Conservation (phyloP, 345 rosid genomes). For the Hevea brasiliensis region DNA sequence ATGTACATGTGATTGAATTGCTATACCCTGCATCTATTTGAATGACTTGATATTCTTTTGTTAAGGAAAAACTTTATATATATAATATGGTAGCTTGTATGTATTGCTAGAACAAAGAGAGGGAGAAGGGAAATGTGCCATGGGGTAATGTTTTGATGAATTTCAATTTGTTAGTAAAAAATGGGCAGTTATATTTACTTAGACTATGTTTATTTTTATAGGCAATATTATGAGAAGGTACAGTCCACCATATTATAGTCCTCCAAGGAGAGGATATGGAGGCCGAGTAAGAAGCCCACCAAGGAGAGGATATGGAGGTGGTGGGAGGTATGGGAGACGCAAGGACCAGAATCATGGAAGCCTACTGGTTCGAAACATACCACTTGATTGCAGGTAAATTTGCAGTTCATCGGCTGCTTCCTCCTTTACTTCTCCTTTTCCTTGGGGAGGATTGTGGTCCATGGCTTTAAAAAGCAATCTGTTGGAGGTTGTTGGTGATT, state of each 20-base stretch:
- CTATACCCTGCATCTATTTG: background rate
- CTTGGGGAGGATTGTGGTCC: background rate
- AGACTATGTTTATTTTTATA: background rate
- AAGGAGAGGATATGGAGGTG: conserved; percentile 54
- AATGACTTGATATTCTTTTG: background rate
- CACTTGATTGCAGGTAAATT: conserved; percentile 83
- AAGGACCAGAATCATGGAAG: conserved; percentile 73
- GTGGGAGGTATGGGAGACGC: conserved; percentile 76
- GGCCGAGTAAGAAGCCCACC: conserved; percentile 78
- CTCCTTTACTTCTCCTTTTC: background rate
- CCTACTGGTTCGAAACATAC: conserved; percentile 88
- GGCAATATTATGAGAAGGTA: conserved; percentile 73
- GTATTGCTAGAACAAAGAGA: too few relatives aligned
- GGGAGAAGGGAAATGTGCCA: too few relatives aligned
- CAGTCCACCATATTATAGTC: conserved; percentile 74
- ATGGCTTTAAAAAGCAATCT: background rate
- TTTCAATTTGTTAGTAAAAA: background rate
- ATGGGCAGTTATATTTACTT: background rate
- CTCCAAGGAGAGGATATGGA: conserved; percentile 92
- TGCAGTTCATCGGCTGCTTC: background rate
- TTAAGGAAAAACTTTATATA: too few relatives aligned
- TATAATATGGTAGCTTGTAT: too few relatives aligned
- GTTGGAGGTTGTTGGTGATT: background rate
- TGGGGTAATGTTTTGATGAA: background rate
- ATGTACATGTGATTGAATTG: too few relatives aligned